These are phyloP conservation scores for Russula ochroleuca DNA, from an alignment of 768 basidiomycete species.

Conservation along the genomic window DNA sequence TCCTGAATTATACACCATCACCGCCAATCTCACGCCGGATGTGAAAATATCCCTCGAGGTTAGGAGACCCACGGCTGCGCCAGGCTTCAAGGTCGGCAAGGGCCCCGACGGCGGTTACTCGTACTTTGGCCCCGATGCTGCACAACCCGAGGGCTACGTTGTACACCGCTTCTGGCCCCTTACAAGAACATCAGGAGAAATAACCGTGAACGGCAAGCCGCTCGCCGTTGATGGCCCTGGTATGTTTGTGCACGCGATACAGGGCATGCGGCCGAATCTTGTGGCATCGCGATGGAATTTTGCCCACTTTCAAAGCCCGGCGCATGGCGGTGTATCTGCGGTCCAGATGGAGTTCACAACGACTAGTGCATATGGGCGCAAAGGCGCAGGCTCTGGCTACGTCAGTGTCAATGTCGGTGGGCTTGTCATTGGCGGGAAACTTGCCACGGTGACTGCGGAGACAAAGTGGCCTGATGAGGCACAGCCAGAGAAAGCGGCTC, in stretches of 20 bases:
- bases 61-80: constrained; percentile 59
- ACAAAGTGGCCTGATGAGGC: constrained; percentile 69
- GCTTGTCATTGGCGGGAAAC: constrained; percentile 73
- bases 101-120: constrained; percentile 86
- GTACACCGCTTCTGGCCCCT: constrained; percentile 91
- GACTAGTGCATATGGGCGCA: constrained; percentile 67
- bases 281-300: constrained; percentile 96
- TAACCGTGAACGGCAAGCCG: constrained; percentile 64
- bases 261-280: constrained; percentile 95
- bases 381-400: constrained; percentile 75
- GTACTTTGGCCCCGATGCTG: constrained; percentile 70
- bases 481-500: constrained; percentile 40
- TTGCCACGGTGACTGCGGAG: constrained; percentile 73
- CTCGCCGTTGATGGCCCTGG: constrained; percentile 56
- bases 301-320: constrained; percentile 77
- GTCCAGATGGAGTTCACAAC: constrained; percentile 97
- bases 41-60: constrained; percentile 77
- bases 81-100: constrained; percentile 89
- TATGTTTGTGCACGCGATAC: constrained; percentile 94
- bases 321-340: constrained; percentile 72
- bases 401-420: constrained; percentile 84
- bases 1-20: constrained; percentile 76
- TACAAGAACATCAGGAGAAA: constrained; percentile 54
- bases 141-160: constrained; percentile 77
- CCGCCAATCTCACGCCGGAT: constrained; percentile 72